Evolutionary conservation across 768 basidiomycete species (phyloP).

Genomic region (Mrakia hoshinonis): DNA sequence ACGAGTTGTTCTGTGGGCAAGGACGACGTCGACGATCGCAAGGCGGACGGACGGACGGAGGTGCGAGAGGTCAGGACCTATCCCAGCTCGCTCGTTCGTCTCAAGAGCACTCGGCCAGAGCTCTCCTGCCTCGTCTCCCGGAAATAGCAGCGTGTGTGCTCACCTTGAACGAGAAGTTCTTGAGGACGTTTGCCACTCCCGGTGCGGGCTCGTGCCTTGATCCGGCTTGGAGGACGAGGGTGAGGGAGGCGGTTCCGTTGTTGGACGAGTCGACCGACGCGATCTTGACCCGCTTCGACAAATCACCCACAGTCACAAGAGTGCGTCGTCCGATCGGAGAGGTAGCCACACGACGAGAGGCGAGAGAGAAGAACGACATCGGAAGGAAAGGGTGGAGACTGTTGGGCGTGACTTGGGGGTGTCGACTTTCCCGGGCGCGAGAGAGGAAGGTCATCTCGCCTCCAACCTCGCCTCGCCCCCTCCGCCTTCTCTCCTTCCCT

Average conservation of each 20-base stretch:
- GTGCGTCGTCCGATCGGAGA: conserved; percentile 11
- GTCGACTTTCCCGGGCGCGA: too few relatives aligned
- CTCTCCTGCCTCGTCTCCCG: not conserved
- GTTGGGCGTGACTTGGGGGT: too few relatives aligned
- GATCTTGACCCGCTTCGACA: conserved; percentile 23
- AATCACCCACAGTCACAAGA: conserved; percentile 14
- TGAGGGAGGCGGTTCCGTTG: conserved; percentile 70
- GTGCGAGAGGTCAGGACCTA: conserved; percentile 5
- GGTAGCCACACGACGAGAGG: not conserved
- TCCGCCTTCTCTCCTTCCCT: not conserved
- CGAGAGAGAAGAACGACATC: conserved; percentile 10
- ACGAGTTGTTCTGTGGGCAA: not conserved
- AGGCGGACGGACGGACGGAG: not conserved
- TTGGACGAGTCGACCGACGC: conserved; percentile 44
- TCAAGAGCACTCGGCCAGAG: not conserved
- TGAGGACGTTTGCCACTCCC: conserved; percentile 86
- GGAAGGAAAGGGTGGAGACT: not conserved
- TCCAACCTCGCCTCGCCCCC: not conserved
- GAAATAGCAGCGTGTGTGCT: conserved; percentile 35
- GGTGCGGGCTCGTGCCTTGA: conserved; percentile 78
- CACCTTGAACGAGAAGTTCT: conserved; percentile 99
- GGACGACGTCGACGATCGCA: not conserved
- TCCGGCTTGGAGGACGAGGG: conserved; percentile 86
- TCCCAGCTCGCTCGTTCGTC: conserved; percentile 6
- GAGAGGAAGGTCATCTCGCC: not conserved